Evolutionary conservation across 2,329 filamentous ascomycete genomes (phyloP), one percentile per base, ranked within the genome.

Genomic region (Aspergillus aculeatinus): DNA sequence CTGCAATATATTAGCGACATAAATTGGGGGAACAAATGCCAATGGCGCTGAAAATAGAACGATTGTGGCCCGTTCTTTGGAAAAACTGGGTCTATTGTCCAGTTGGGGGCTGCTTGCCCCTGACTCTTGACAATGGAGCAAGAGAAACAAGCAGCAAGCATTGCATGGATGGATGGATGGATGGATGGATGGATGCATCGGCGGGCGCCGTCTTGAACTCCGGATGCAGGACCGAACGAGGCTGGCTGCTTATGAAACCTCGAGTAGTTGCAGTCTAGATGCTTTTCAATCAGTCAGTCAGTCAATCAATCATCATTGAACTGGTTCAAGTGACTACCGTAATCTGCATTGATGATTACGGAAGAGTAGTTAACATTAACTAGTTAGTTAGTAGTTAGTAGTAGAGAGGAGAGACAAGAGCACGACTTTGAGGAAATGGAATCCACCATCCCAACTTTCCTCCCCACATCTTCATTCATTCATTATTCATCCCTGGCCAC

Each of bases 401-500:
- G 11, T 5, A 35, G 10, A 16, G 33, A 35, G 33, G 33, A 35
- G 33, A 35, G 33, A 16, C 27, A 35, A 35, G 33, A 35, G 33
- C 11, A 12, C 11, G 33, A 35, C 27, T 29, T 2, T 12, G 33
- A 19, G 39, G 39, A 19, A 44, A 44, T 44, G 16, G 39, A 44
- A 19, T 44, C 39, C 39, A 44, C 39, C 39, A 44, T 44, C 39
- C 57, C 57, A 31, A 54, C 57, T 48, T 44, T 16, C 51, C 49
- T 51, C 35, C 42, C 62, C 56, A 54, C 59, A 55, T 48, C 58
- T 56, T 27, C 39, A 12, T 35, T 16, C 33, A 19, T 44, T 16
- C 33, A 19, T 44, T 44, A 44, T 44, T 35, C 35, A 58, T 58
- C 55, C 55, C 48, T 58, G 48, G 29, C 56, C 56, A 58, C 56